These are phyloP conservation scores for Tuber brumale DNA, from an alignment of 495 filamentous ascomycete genomes.

Conservation along the genomic window DNA sequence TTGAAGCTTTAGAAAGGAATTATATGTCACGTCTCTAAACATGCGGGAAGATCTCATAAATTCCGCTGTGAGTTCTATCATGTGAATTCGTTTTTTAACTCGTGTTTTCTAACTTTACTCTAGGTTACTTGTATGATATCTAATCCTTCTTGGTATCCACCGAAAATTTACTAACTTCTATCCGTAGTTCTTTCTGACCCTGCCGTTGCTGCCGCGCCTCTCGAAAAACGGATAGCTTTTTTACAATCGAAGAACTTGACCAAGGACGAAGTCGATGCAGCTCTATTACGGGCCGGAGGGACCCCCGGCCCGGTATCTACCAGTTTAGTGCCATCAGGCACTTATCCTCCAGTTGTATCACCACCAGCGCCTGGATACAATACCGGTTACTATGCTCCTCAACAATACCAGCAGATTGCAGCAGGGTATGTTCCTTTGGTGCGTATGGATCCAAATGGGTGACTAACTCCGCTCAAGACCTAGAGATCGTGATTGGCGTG, in stretches of 20 bases:
- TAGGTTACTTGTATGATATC: conserved; percentile 51
- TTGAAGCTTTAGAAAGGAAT: conserved; percentile 6
- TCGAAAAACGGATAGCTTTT: conserved; percentile 88
- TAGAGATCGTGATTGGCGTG: conserved; percentile 87
- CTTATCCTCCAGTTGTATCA: conserved; percentile 33
- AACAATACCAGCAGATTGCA: conserved; percentile 57
- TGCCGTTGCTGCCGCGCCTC: conserved; percentile 76
- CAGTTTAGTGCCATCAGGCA: conserved; percentile 12
- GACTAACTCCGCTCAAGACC: conserved; percentile 42
- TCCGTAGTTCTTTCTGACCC: conserved; percentile 82
- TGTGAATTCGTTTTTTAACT: neutral
- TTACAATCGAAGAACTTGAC: conserved; percentile 95
- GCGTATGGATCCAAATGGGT: neutral
- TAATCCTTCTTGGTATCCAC: conserved; percentile 16
- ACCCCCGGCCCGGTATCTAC: conserved; percentile 44
- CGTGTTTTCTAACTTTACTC: conserved; percentile 25
- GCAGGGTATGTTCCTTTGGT: conserved; percentile 44
- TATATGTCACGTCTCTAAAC: conserved; percentile 35
- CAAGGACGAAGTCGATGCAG: conserved; percentile 82
- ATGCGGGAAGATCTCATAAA: conserved; percentile 78
- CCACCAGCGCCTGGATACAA: conserved; percentile 58
- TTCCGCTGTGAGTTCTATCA: conserved; percentile 59
- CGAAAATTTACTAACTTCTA: conserved; percentile 21
- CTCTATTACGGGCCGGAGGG: conserved; percentile 67
- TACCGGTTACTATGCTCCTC: conserved; percentile 57